A percentile compares a stretch with the other conserved stretches of the same genome.
Conservation (phyloP, 2,329 filamentous ascomycete species). For the Fusarium xyrophilum region DNA sequence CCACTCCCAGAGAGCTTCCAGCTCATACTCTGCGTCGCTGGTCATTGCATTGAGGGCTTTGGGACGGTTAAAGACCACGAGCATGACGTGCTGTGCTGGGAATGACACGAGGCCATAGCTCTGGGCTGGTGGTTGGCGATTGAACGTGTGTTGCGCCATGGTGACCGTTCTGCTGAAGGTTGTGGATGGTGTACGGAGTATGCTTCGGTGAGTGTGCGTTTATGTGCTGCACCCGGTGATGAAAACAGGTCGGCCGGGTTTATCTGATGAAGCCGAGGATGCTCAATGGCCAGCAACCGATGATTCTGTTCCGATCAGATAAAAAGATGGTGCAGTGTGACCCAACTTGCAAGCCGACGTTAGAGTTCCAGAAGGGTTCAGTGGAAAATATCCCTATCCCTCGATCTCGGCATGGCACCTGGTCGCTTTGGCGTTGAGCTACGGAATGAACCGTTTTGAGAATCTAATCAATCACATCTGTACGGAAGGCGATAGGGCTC, state of each 20-base stretch:
- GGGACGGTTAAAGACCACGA: constrained; percentile 38
- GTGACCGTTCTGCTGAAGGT: not conserved
- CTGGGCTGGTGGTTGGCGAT: constrained; percentile 28
- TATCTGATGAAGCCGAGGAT: constrained; percentile 29
- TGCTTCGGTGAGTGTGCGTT: not conserved
- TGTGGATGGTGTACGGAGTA: not conserved
- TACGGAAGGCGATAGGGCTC: too few species aligned
- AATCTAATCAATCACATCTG: constrained; percentile 41
- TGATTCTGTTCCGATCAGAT: constrained; percentile 18
- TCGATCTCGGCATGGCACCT: not conserved
- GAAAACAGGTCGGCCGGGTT: constrained; percentile 2
- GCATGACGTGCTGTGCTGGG: constrained; percentile 36
- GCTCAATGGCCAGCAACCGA: constrained; percentile 4
- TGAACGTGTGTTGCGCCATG: constrained; percentile 32
- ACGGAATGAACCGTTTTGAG: constrained; percentile 30
- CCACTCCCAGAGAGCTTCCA: constrained; percentile 62
- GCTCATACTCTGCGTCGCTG: constrained; percentile 37
- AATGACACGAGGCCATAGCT: constrained; percentile 37
- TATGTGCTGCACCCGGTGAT: constrained; percentile 10
- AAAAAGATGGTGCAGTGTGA: constrained; percentile 18
- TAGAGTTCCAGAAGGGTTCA: not conserved
- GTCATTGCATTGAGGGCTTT: constrained; percentile 38
- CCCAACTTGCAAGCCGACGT: constrained; percentile 17
- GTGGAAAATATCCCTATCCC: constrained; percentile 2
- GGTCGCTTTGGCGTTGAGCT: constrained; percentile 22